Conservation (phyloP, 768 basidiomycete species). For the Tylopilus sp. region DNA sequence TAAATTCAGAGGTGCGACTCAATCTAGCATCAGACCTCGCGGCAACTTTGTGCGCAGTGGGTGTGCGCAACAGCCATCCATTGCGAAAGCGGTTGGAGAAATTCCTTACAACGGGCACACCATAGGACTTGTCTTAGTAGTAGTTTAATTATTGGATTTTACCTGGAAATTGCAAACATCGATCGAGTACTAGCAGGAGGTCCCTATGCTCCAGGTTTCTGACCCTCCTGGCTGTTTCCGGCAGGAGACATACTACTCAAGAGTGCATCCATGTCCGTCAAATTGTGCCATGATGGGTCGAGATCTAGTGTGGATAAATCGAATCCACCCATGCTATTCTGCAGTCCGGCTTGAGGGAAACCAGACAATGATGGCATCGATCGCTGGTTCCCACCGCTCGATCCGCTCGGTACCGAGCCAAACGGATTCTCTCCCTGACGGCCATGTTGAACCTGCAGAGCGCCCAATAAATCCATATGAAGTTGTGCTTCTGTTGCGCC, state of each 20-base stretch:
- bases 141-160: conserved; percentile 1
- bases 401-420: conserved; percentile 27
- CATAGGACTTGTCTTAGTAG: not conserved
- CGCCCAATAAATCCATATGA: conserved; percentile 38
- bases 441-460: conserved; percentile 22
- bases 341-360: conserved; percentile 29
- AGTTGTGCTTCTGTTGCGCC: conserved; percentile 18
- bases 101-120: conserved; percentile 33
- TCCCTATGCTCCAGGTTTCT: conserved; percentile 21
- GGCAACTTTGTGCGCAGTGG: conserved; percentile 46
- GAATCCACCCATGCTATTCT: conserved; percentile 35
- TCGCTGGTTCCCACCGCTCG: conserved; percentile 8
- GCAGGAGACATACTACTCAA: conserved; percentile 39
- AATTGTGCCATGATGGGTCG: conserved; percentile 38
- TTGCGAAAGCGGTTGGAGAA: conserved; percentile 67
- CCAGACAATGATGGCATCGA: conserved; percentile 39
- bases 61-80: conserved; percentile 62
- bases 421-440: conserved; percentile 22
- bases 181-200: not conserved
- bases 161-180: not conserved
- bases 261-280: conserved; percentile 54
- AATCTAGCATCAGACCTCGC: conserved; percentile 50
- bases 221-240: conserved; percentile 21
- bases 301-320: conserved; percentile 50
- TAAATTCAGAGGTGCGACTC: conserved; percentile 44